phyloP scores from a whole-genome alignment of 1,139 yeast species.

The Blastobotrys aristatus region DNA sequence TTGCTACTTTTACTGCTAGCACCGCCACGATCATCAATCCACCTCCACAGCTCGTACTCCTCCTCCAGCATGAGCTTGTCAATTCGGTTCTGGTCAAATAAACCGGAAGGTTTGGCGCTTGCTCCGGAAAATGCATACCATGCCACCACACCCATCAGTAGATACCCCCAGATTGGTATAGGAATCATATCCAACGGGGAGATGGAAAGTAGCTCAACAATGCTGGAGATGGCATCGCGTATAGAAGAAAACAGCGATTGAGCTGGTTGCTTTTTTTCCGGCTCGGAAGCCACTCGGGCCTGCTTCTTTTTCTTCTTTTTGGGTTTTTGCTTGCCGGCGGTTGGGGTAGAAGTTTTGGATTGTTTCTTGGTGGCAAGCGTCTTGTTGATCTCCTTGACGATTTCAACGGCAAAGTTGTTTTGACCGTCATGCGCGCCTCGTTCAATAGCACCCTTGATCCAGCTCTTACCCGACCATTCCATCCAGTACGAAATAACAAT shows the following conservation, averaged over 20 bases:
- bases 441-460: conserved; percentile 89
- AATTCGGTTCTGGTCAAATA: conserved; percentile 13
- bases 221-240: neutral
- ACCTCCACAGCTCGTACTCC: conserved; percentile 72
- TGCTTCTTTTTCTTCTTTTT: conserved; percentile 13
- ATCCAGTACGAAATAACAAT: conserved; percentile 61
- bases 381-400: conserved; percentile 55
- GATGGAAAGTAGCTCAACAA: conserved; percentile 4
- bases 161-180: conserved; percentile 17
- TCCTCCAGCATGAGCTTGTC: conserved; percentile 37
- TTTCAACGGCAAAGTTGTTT: conserved; percentile 55
- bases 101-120: conserved; percentile 18
- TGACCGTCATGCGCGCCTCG: conserved; percentile 93
- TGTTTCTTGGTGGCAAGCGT: conserved; percentile 30
- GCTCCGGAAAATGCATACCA: conserved; percentile 20
- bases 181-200: conserved; percentile 22
- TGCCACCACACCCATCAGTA: conserved; percentile 17
- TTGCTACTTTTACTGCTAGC: neutral
- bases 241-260: neutral
- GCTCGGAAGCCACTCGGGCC: neutral
- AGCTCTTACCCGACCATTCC: conserved; percentile 90
- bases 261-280: too few relatives aligned
- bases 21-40: conserved; percentile 60
- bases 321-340: neutral
- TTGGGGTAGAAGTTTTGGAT: conserved; percentile 26